Evolutionary conservation across 305 asterid genomes (phyloP).

Genomic region (Ajuga reptans): DNA sequence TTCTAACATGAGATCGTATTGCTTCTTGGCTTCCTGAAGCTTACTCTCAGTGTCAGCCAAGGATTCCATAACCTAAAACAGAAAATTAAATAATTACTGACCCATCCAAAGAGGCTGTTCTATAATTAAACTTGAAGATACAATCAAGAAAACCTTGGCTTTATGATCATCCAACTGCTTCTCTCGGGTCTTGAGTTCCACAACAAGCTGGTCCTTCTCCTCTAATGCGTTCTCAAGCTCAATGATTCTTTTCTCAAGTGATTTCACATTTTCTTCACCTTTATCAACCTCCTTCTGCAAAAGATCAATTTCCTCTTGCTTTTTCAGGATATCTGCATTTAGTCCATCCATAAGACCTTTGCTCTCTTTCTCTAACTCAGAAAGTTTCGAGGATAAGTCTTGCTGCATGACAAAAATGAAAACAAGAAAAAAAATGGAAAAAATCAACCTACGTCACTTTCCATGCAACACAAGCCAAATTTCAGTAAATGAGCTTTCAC

Average conservation of each 20-base stretch:
- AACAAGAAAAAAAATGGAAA: background rate
- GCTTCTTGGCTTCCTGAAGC: slow-evolving; percentile 78
- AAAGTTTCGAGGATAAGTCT: slow-evolving; percentile 49
- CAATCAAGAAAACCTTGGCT: slow-evolving; percentile 46
- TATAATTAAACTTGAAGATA: slow-evolving; percentile 17
- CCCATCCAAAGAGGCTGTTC: slow-evolving; percentile 17
- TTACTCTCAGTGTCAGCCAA: slow-evolving; percentile 64
- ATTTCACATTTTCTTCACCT: slow-evolving; percentile 39
- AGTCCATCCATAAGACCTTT: slow-evolving; percentile 49
- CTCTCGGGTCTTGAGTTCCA: slow-evolving; percentile 53
- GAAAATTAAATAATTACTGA: slow-evolving; percentile 22
- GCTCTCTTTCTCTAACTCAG: slow-evolving; percentile 59
- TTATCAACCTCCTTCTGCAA: slow-evolving; percentile 50
- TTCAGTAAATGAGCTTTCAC: slow-evolving; percentile 36
- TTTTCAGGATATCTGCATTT: slow-evolving; percentile 49
- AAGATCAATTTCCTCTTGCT: slow-evolving; percentile 54
- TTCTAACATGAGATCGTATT: slow-evolving; percentile 76
- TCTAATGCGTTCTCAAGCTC: slow-evolving; percentile 50
- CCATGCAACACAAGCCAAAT: slow-evolving; percentile 24
- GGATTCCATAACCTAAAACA: slow-evolving; percentile 53
- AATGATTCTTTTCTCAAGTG: slow-evolving; percentile 50
- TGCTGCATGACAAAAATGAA: slow-evolving; percentile 51
- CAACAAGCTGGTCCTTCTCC: slow-evolving; percentile 57
- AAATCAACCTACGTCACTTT: slow-evolving; percentile 20
- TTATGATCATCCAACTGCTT: slow-evolving; percentile 61